Evolutionary conservation across 768 basidiomycete genomes (phyloP).

Genomic region (Panaeolus papilionaceus): DNA sequence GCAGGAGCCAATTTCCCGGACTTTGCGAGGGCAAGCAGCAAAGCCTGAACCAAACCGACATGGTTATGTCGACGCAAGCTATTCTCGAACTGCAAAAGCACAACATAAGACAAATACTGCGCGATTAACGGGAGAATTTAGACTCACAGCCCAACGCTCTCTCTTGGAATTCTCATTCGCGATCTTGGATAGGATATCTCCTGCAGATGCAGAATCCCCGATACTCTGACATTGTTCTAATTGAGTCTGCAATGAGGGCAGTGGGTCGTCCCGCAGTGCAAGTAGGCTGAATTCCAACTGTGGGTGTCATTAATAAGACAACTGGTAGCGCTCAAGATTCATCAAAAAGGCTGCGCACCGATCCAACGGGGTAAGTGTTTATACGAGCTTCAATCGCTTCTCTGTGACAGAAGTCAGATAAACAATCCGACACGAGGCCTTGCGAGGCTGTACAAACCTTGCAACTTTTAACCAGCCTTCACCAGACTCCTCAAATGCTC

Average conservation of each 20-base stretch:
- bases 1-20: slow-evolving; percentile 64
- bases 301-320: slow-evolving; percentile 18
- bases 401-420: slow-evolving; percentile 41
- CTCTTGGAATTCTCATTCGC: slow-evolving; percentile 76
- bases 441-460: slow-evolving; percentile 50
- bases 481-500: slow-evolving; percentile 64
- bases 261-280: slow-evolving; percentile 82
- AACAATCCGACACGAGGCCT: slow-evolving; percentile 27
- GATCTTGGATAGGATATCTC: slow-evolving; percentile 61
- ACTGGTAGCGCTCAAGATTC: slow-evolving; percentile 18
- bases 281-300: slow-evolving; percentile 94
- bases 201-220: slow-evolving; percentile 49
- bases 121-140: slow-evolving; percentile 21
- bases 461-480: slow-evolving; percentile 89
- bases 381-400: slow-evolving; percentile 90
- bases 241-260: slow-evolving; percentile 70
- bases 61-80: slow-evolving; percentile 88
- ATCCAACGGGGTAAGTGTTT: slow-evolving; percentile 86
- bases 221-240: slow-evolving; percentile 54
- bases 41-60: slow-evolving; percentile 77
- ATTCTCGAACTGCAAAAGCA: slow-evolving; percentile 75
- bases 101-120: slow-evolving; percentile 23
- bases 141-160: slow-evolving; percentile 81
- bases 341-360: slow-evolving; percentile 58
- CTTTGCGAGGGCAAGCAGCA: slow-evolving; percentile 77